phyloP scores from a whole-genome alignment of 2,329 filamentous ascomycete genomes.

The Neofusicoccum ribis region DNA sequence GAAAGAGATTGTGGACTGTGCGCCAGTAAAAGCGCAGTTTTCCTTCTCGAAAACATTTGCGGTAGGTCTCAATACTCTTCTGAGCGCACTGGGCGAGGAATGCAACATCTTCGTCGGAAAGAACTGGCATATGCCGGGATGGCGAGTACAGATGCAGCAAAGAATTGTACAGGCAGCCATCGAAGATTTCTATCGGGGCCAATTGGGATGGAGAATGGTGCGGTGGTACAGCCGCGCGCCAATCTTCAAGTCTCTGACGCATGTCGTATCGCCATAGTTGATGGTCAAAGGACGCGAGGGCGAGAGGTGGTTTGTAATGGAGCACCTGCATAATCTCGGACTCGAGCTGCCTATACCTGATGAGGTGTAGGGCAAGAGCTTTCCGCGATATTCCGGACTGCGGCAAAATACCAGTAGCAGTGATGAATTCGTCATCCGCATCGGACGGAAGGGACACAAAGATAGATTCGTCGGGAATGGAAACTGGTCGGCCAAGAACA shows the following conservation, averaged over 20 bases:
- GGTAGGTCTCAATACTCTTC: neutral
- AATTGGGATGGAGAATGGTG: neutral
- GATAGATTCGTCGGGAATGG: neutral
- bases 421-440: neutral
- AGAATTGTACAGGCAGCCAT: neutral
- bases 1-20: neutral
- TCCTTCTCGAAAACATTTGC: neutral
- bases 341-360: neutral
- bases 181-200: neutral
- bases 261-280: neutral
- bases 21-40: slow-evolving; percentile 1
- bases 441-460: neutral
- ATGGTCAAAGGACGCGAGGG: neutral
- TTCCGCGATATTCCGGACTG: neutral
- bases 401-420: neutral
- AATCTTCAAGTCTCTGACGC: neutral
- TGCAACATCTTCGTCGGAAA: neutral
- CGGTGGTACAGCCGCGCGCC: neutral
- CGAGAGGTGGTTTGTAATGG: neutral
- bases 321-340: neutral
- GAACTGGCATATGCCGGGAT: neutral
- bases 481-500: neutral
- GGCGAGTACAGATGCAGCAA: neutral
- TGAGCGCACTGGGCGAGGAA: neutral
- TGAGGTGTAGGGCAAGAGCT: neutral